phyloP scores from a whole-genome alignment of 352 stramenopile genomes.

The Halophytophthora polymorphica region DNA sequence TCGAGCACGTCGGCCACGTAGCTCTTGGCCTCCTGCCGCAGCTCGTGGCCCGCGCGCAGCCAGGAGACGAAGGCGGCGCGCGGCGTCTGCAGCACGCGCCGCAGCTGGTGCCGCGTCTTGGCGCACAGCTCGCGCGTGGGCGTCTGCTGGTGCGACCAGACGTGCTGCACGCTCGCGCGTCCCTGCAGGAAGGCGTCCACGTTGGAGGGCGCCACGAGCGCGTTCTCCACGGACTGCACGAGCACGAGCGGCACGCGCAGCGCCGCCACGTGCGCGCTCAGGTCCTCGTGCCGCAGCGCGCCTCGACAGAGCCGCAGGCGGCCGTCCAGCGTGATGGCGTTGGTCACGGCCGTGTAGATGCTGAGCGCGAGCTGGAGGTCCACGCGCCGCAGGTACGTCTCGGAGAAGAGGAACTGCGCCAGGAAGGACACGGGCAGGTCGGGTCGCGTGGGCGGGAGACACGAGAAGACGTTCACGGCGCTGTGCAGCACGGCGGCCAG shows the following conservation, averaged over 20 bases:
- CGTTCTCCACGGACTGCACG: constrained; percentile 88
- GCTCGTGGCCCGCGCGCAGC: constrained; percentile 84
- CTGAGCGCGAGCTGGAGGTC: constrained; percentile 88
- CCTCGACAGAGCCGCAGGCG: constrained; percentile 79
- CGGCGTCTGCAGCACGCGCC: constrained; percentile 39
- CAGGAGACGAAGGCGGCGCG: constrained; percentile 86
- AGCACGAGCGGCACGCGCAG: constrained; percentile 79
- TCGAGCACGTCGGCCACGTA: constrained; percentile 84
- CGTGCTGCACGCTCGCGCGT: constrained; percentile 57
- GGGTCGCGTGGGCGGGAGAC: constrained; percentile 67
- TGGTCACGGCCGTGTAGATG: constrained; percentile 92
- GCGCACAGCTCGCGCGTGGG: constrained; percentile 38
- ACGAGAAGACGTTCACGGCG: constrained; percentile 81
- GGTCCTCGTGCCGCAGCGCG: constrained; percentile 73
- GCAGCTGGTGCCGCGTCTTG: constrained; percentile 56
- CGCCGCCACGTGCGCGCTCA: constrained; percentile 44
- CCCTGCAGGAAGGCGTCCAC: constrained; percentile 89
- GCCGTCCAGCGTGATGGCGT: constrained; percentile 88
- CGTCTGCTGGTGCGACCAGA: constrained; percentile 75
- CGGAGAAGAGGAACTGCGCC: constrained; percentile 90
- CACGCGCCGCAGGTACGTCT: constrained; percentile 82
- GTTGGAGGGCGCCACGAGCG: constrained; percentile 83
- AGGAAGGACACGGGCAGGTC: constrained; percentile 90
- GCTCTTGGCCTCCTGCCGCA: constrained; percentile 85
- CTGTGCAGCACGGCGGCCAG: constrained; percentile 77